Evolutionary conservation across 768 basidiomycete genomes (phyloP).

Genomic region (Boletus tylopilopsis): DNA sequence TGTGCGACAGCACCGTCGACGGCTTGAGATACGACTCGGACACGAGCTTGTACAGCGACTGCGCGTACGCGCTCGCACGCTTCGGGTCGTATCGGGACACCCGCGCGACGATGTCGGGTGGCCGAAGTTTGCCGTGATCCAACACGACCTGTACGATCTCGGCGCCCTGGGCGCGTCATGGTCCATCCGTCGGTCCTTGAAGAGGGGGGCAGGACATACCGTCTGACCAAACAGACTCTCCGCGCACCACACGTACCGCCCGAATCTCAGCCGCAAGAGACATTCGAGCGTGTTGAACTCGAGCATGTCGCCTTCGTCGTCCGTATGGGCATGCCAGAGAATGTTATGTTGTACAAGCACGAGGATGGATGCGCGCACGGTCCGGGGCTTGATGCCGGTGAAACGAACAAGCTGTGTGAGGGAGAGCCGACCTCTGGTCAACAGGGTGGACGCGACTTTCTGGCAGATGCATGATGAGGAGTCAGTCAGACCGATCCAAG

Average conservation of each 20-base stretch:
- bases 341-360: slow-evolving; percentile 90
- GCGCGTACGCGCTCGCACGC: slow-evolving; percentile 54
- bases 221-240: slow-evolving; percentile 64
- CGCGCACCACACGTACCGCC: slow-evolving; percentile 73
- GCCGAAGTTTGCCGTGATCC: slow-evolving; percentile 82
- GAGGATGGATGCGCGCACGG: slow-evolving; percentile 65
- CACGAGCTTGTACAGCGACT: slow-evolving; percentile 69
- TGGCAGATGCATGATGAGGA: slow-evolving; percentile 30
- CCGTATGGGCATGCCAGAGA: slow-evolving; percentile 75
- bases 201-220: no score
- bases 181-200: no score
- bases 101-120: slow-evolving; percentile 60
- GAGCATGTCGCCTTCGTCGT: slow-evolving; percentile 69
- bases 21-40: slow-evolving; percentile 71
- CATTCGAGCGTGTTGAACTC: slow-evolving; percentile 86
- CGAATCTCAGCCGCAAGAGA: slow-evolving; percentile 77
- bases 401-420: slow-evolving; percentile 65
- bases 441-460: slow-evolving; percentile 69
- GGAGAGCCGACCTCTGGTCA: slow-evolving; percentile 82
- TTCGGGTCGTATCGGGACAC: slow-evolving; percentile 54
- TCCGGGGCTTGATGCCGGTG: slow-evolving; percentile 63
- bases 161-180: no score
- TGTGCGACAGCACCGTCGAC: slow-evolving; percentile 71
- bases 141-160: slow-evolving; percentile 74
- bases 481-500: background rate